Evolutionary conservation across 1,139 yeast species (phyloP), one percentile per base, ranked within the genome.

Genomic region (Hemisphaericaspora xylanilytica): DNA sequence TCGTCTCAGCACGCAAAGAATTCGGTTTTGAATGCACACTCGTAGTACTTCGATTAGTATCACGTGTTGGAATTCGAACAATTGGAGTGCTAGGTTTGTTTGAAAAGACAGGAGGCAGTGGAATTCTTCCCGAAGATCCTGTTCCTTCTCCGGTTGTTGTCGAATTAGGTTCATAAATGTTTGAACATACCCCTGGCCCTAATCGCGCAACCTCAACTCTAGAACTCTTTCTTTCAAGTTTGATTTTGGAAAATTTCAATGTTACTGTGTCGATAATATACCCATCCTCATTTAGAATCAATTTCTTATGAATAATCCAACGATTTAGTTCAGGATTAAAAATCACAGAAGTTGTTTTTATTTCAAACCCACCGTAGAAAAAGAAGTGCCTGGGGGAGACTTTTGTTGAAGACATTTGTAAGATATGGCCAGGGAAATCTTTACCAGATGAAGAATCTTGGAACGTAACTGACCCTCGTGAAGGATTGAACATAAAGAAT

Each of bases 321-420:
- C 68, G 48, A 36, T 64, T 66, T 4, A 52, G 36, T 1, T 54
- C 52, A 3, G 55, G 42, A 15, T 52, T 41, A 40, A 62, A 59
- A 3, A 45, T 42, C 2, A 60, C 62, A 0, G 59, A 49, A 21
- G 53, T 57, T 20, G 53, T 52, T 16, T 46, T 45, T 17, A 71
- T 44, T 42, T 51, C 53, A 48, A 67, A 71, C 3, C 77, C 77
- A 4, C 76, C 77, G 42, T 58, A 68, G 42, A 65, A 65, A 45
- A 71, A 69, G 10, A 63, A 54, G 44, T 70, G 74, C 16, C 58
- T 50, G 10, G 59, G 53, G 0, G 75, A 63, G 9, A 71, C 58
- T 32, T 53, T 55, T 8, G 70, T 56, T 27, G 63, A 53, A 1
- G 52, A 38, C 53, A 66, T 52, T n/a, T 56, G 49, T 44, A 57